Base-by-base conservation (phyloP, 2,329 filamentous ascomycete species). In the Nannizziopsis barbatae region DNA sequence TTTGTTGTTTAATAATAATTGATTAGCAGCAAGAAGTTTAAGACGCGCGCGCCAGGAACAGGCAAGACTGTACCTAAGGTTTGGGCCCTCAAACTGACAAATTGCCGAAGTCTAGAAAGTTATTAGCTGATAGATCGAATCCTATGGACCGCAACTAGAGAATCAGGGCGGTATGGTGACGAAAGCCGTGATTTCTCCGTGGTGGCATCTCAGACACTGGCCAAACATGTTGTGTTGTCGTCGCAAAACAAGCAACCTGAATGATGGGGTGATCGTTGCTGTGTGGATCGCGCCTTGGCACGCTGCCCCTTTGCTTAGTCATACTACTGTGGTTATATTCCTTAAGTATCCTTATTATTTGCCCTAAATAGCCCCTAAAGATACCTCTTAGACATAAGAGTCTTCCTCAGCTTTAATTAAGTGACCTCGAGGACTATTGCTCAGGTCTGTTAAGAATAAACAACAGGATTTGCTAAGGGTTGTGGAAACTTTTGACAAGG, bases 161-260 rank as follows among this genome's bases (percentile, higher is more conserved):
- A 27, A 3, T 3, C 22, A 27, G 22, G 22, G 22, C 22, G 22
- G 22, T 27, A 27, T 3, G 7, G 22, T 27, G 22, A 27, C 22
- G 22, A 27, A 27, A 27, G 22, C 22, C 22, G 27, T 27, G 7
- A 44, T 36, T 38, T 45, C 42, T 12, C 17, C 9, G 12, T 12
- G 10, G 18, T 37, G 42, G 31, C 17, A 45, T 12, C 33, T 46
- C 44, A 40, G 14, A 46, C 44, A 40, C 35, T 46, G 35, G 44
- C 44, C 44, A 40, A 33, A 40, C 33, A 32, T 37, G 36, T 12
- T 9, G 20, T 17, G 44, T 46, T 40, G 44, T 46, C 44, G 44
- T 46, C 44, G 44, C 44, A 39, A 39, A 46, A 46, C 20, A 31
- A 18, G 27, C 35, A 14, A 30, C 14, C 3, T 27, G 22, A 27